Conservation (phyloP, 2,329 filamentous ascomycete genomes). For the Sporothrix pseudoabietina region DNA sequence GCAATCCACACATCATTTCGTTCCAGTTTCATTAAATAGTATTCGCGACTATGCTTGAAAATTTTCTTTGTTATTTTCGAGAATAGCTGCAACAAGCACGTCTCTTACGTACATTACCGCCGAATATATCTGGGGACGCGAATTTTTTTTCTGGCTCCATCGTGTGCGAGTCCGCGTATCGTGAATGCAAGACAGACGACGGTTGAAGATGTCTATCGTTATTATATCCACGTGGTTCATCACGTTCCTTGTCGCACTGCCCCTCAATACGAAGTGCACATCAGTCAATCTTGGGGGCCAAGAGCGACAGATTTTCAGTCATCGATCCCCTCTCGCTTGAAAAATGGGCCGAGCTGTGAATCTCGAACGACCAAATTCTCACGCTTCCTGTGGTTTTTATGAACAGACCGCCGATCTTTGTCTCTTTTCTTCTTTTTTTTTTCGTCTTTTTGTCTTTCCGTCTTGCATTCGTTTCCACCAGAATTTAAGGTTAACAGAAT, state of each 20-base stretch:
- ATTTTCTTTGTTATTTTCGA: background rate
- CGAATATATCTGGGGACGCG: background rate
- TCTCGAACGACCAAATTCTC: background rate
- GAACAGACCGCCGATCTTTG: background rate
- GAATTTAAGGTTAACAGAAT: background rate
- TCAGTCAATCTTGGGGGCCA: too few relatives aligned
- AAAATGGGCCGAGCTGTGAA: background rate
- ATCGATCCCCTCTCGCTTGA: background rate
- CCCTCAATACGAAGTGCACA: background rate
- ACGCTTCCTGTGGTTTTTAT: background rate
- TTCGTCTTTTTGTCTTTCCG: background rate
- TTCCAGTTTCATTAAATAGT: background rate
- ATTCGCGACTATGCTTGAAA: background rate
- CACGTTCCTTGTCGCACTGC: background rate
- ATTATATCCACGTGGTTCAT: background rate
- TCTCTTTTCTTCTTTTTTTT: background rate
- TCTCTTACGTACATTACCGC: background rate
- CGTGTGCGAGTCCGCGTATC: background rate
- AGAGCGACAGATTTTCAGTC: background rate
- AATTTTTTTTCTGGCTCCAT: background rate
- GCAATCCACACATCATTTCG: background rate
- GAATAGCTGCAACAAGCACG: background rate
- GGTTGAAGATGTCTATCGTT: background rate
- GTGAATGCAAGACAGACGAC: background rate
- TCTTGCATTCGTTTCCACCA: background rate